Evolutionary conservation across 1,284 basidiomycete species (phyloP).

Genomic region (Serendipita sp.): DNA sequence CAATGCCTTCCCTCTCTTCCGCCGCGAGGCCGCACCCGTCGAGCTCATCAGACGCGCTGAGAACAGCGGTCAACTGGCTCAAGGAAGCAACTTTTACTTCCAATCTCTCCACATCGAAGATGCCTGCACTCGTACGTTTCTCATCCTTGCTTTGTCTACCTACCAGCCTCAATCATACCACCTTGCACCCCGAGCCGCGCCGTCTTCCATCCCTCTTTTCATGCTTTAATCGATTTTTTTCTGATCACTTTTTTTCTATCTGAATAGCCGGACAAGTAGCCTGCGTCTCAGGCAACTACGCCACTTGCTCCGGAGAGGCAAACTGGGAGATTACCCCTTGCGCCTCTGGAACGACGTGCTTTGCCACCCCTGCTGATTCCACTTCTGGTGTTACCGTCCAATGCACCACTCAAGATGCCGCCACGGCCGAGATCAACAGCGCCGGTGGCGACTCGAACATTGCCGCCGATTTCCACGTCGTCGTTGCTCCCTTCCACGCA

Average conservation of each 20-base stretch:
- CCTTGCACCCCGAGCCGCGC: too few species aligned
- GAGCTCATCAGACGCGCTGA: background rate
- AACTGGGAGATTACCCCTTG: conserved; percentile 1
- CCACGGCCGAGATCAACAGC: background rate
- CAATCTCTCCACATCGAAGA: background rate
- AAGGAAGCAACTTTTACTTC: conserved; percentile 3
- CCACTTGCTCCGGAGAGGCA: background rate
- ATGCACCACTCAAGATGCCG: background rate
- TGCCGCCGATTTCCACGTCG: background rate
- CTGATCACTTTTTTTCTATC: background rate
- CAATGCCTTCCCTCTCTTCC: background rate
- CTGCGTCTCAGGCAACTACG: background rate
- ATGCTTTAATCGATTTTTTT: background rate
- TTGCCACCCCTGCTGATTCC: background rate
- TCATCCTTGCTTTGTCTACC: background rate
- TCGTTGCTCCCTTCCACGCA: background rate
- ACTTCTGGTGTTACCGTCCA: background rate
- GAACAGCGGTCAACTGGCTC: background rate
- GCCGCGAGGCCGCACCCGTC: background rate
- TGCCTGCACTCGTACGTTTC: background rate
- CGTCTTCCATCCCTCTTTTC: too few species aligned
- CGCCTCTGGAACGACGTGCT: background rate
- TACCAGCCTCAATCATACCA: too few species aligned
- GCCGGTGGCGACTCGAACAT: background rate
- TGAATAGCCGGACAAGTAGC: background rate